Evolutionary conservation across 2,329 filamentous ascomycete genomes (phyloP), one percentile per base, ranked within the genome.

Genomic region (Ophiostoma perfectum): DNA sequence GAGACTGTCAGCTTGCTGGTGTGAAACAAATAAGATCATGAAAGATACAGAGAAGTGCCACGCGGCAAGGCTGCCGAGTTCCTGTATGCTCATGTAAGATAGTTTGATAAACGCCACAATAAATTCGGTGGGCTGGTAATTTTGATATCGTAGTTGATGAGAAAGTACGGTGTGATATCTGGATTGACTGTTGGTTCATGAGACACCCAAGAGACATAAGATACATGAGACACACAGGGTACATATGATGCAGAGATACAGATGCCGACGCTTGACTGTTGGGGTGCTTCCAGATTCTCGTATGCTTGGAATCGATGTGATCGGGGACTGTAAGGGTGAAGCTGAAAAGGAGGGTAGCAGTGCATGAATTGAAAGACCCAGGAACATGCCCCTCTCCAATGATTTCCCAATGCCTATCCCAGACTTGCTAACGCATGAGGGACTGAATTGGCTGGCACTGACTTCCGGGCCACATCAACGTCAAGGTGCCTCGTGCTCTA

Each of bases 311-410:
- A 52, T 58, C 4, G 55, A 60, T 38, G 27, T 60, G 55, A 60
- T 12, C 52, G 55, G 55, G 55, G 49, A 27, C 27, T 27, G 2
- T 4, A 7, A 55, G 49, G 7, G 8, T 11, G 18, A 27, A 38
- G 27, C 55, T 63, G n/a, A 18, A 63, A 55, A 2, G 66, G 66
- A 58, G 66, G 66, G 66, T 68, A 65, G 66, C 49, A 68, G 62
- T 68, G 66, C 66, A 68, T 68, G 62, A 64, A 68, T 65, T 58
- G 66, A 36, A 44, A 27, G 11, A 36, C 18, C 38, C 49, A 60
- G 55, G 12, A 38, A 38, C 55, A 60, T 60, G 16, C 9, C 49
- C 14, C n/a, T 55, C 49, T 60, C 55, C 27, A 27, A 27, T 27
- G 27, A 27, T 1, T 27, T 27, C 27, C 27, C 27, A 27, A 27